Base-by-base conservation (phyloP, 1,284 basidiomycete species). In the Farysia itapuensis region DNA sequence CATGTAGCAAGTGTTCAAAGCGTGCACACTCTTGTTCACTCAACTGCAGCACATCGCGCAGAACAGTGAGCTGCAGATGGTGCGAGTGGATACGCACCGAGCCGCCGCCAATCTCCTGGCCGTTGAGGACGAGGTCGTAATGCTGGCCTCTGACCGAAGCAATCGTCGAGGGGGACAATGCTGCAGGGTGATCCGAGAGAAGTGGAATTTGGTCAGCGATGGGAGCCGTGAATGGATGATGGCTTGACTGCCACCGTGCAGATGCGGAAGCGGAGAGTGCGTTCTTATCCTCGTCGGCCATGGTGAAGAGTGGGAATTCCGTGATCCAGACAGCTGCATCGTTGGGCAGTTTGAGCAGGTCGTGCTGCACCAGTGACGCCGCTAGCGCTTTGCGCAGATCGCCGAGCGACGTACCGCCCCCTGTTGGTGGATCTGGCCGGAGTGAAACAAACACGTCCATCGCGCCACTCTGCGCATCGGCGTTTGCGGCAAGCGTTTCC, bases 211-310 rank as follows among this genome's bases (percentile, higher is more conserved):
- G 92, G 74, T 89, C 82, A 78, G 82, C 87, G 83, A 92, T 87
- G n/a, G 93, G 93, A 5, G 92, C 90, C 11, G 92, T 96, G 79
- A 96, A 96, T 1, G 92, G 92, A 77, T 96, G 92, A 72, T 96
- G 92, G 2, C 89, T 86, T 60, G 88, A 87, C 58, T 88, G 87
- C 88, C 89, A 94, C 61, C 91, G 82, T 7, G 47, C 37, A 1
- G 31, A 15, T 1, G 43, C 12, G 5, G 14, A 18, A 0, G 38
- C 23, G 4, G 90, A 86, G 35, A 92, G 79, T 72, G 86, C 84
- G 25, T 87, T 85, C 80, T 95, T 95, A 80, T 95, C 92, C 39
- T 82, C 81, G 75, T 95, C 92, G 20, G 86, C 85, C 30, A 82
- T 84, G 5, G 91, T 94, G 79, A 95, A 95, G 23, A 96, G 82